Base-by-base conservation (phyloP, 352 stramenopile genomes). In the Pythium guiyangense region DNA sequence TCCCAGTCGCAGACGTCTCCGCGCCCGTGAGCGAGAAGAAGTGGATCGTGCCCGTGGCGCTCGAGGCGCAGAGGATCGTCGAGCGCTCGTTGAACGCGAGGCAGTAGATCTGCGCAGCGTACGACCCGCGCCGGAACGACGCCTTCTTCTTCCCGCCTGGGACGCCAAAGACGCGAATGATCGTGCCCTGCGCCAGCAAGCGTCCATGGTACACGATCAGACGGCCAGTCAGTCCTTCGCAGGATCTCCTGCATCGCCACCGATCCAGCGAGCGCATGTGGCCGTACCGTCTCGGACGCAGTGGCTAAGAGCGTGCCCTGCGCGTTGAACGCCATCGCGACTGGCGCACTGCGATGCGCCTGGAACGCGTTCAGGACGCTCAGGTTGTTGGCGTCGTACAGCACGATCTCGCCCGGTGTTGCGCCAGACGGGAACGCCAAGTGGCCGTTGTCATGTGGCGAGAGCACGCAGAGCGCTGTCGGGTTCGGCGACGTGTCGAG, bases 131-230 rank as follows among this genome's bases (percentile, higher is more conserved):
- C 35, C 97, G 88, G 57, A 99, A 98, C 49, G 98, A 96, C 31
- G 88, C 85, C 35, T 94, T 71, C 59, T 96, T 89, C 59, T 84
- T 86, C 11, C 95, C 94, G 1, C 79, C 95, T 48, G 90, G 81
- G 8, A 98, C 96, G 52, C 96, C 83, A 74, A 98, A 99, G 22
- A 99, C 87, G n/a, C 97, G 85, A 62, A 99, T 95, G 42, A 99
- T 74, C 6, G 97, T 99, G 17, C 97, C 97, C 74, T 98, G 34
- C 14, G 27, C 5, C 1, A 18, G 22, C 26, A n/a, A 17, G 44
- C 17, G 20, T 31, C n/a, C 11, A 49, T 20, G 10, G n/a, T 22
- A 45, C 34, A 45, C 9, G 40, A 45, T 9, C 40, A 18, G 6
- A 20, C n/a, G 22, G 22, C 22, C 22, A 1, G 22, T 22, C 22